phyloP scores from a whole-genome alignment of 31 red algal genomes.

The Asparagopsis taxiformis region DNA sequence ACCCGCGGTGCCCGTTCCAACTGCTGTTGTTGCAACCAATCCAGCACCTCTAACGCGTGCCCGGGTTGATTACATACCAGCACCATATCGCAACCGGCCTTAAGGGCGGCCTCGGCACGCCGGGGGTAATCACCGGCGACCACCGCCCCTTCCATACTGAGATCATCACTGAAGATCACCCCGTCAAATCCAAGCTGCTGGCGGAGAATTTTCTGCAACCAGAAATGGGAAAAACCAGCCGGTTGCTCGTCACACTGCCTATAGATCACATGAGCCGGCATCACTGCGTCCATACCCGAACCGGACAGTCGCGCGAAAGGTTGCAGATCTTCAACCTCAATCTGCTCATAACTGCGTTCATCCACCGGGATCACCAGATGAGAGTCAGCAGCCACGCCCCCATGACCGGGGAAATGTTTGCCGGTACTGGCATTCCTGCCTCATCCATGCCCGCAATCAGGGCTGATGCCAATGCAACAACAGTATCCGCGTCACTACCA shows the following conservation, averaged over 20 bases:
- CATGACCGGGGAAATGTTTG: slow-evolving; percentile 9
- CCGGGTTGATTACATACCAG: no score
- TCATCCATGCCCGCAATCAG: neutral
- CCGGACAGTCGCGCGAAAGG: neutral
- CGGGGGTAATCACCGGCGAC: neutral
- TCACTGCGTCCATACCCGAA: neutral
- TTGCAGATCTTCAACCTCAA: neutral
- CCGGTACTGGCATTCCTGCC: neutral
- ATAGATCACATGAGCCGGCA: slow-evolving; percentile 6
- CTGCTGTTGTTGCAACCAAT: no score
- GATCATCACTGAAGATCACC: neutral
- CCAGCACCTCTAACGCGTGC: no score
- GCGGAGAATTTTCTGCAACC: neutral
- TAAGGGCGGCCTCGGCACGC: neutral
- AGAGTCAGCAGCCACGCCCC: neutral
- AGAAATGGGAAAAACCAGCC: neutral
- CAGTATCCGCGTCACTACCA: neutral
- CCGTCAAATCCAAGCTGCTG: neutral
- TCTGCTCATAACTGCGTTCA: neutral
- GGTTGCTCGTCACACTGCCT: no score
- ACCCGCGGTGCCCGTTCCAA: no score
- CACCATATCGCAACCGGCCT: slow-evolving; percentile 3
- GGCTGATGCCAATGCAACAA: neutral
- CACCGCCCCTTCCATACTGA: neutral
- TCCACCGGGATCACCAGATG: neutral